phyloP scores from a whole-genome alignment of 441 rosid species.

The Bocquillonia castaneifolia region DNA sequence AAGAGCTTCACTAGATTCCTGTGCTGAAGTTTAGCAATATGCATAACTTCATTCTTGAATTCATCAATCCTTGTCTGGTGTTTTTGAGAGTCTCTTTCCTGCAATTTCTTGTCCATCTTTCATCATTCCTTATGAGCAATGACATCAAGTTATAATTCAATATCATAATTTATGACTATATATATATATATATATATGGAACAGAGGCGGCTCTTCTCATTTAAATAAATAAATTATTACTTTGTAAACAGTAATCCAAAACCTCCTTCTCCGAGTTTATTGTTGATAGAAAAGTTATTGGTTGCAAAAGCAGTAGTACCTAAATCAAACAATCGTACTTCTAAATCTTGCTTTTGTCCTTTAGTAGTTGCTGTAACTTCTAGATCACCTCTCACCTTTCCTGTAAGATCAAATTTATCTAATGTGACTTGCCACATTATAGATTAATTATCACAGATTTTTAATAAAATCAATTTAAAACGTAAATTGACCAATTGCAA shows the following conservation, averaged over 20 bases:
- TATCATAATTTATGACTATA: neutral
- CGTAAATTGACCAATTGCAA: no score
- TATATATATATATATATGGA: no score
- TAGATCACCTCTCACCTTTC: neutral
- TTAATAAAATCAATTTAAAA: neutral
- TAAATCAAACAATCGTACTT: constrained; percentile 58
- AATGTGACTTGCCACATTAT: neutral
- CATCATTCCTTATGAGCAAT: constrained; percentile 44
- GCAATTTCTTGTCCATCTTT: constrained; percentile 52
- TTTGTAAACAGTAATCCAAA: constrained; percentile 81
- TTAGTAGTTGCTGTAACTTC: neutral
- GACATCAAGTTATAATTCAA: neutral
- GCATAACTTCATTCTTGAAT: constrained; percentile 48
- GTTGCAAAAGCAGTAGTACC: constrained; percentile 52
- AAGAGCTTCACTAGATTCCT: constrained; percentile 50
- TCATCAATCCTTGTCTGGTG: constrained; percentile 53
- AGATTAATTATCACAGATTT: neutral
- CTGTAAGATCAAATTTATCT: neutral
- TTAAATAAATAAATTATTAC: constrained; percentile 24
- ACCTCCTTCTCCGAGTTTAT: constrained; percentile 82
- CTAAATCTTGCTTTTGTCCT: constrained; percentile 48
- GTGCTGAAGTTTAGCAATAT: constrained; percentile 52
- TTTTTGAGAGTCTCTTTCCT: constrained; percentile 48
- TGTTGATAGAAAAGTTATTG: constrained; percentile 36
- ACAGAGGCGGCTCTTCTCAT: neutral